Conservation (phyloP, 768 basidiomycete species). For the Lactarius indigo region DNA sequence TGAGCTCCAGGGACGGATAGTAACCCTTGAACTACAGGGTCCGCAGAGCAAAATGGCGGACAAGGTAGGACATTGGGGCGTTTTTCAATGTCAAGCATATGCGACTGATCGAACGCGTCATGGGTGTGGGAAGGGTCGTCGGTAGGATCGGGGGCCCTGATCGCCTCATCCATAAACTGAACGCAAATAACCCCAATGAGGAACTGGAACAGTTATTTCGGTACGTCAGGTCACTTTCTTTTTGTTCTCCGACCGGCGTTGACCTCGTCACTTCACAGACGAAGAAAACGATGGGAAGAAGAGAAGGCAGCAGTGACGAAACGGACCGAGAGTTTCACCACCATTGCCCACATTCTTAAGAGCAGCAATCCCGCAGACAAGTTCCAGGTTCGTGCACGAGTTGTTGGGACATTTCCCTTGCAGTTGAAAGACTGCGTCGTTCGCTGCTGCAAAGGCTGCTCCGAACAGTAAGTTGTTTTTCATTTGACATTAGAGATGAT, state of each 20-base stretch:
- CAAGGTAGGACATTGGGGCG: conserved; percentile 12
- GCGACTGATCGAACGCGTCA: conserved; percentile 17
- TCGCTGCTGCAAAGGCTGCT: conserved; percentile 17
- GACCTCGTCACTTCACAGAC: conserved; percentile 3
- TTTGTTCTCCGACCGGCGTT: not conserved
- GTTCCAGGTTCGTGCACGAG: conserved; percentile 23
- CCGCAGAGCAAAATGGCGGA: conserved; percentile 23
- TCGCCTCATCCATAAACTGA: conserved; percentile 23
- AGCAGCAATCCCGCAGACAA: conserved; percentile 5
- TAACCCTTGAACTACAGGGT: conserved; percentile 21
- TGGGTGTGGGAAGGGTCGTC: conserved; percentile 11
- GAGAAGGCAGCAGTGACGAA: not conserved
- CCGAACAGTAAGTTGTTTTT: conserved; percentile 10
- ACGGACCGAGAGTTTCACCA: conserved; percentile 10
- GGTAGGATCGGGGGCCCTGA: conserved; percentile 24
- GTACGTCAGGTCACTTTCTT: not conserved
- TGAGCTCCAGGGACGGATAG: conserved; percentile 6
- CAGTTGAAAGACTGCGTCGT: conserved; percentile 18
- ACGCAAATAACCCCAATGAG: conserved; percentile 16
- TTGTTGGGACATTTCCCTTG: conserved; percentile 21
- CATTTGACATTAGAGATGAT: not conserved
- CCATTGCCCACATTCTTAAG: conserved; percentile 12
- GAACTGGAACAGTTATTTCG: conserved; percentile 11
- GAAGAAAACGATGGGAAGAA: conserved; percentile 14
- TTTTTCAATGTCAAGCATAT: conserved; percentile 24